Percentiles rank a stretch among this genome's conserved stretches.
Conservation (phyloP, 1,139 yeast genomes). For the Hemisphaericaspora xylofermentans region DNA sequence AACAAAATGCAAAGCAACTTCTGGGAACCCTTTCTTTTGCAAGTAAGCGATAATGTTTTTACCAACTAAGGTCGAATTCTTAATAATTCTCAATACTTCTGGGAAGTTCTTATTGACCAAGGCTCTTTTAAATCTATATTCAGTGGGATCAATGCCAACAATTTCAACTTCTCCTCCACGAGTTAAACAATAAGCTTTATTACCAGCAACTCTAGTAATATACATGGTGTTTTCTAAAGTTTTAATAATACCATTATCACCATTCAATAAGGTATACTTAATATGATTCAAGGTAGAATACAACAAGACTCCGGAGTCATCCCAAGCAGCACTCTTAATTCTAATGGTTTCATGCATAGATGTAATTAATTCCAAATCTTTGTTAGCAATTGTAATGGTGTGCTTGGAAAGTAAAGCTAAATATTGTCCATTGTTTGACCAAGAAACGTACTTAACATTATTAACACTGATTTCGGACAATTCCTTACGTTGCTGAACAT, state of each 20-base stretch:
- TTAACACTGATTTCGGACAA: conserved; percentile 69
- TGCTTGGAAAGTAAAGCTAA: conserved; percentile 91
- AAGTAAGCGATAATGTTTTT: conserved; percentile 94
- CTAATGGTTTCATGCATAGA: conserved; percentile 96
- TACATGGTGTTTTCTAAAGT: conserved; percentile 91
- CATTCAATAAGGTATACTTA: conserved; percentile 88
- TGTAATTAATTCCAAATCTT: conserved; percentile 72
- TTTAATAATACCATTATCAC: conserved; percentile 92
- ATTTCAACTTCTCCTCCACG: conserved; percentile 84
- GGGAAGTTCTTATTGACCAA: conserved; percentile 84
- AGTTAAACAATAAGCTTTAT: conserved; percentile 74
- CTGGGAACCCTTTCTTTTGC: conserved; percentile 95
- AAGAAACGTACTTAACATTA: conserved; percentile 81
- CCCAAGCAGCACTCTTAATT: conserved; percentile 98
- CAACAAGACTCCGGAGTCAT: conserved; percentile 85
- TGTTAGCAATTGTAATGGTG: conserved; percentile 83
- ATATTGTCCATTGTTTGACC: conserved; percentile 88
- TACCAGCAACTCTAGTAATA: conserved; percentile 69
- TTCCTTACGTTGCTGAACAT: conserved; percentile 88
- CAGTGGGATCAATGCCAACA: conserved; percentile 88
- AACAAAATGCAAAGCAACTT: conserved; percentile 90
- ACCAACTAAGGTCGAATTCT: conserved; percentile 89
- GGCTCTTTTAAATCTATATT: conserved; percentile 93
- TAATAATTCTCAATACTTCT: conserved; percentile 89
- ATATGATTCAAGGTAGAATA: conserved; percentile 95